Percentiles rank a stretch among this genome's conserved stretches.
phyloP scores from a whole-genome alignment of 108 stramenopile genomes.

The Cylindrotheca fusiformis region DNA sequence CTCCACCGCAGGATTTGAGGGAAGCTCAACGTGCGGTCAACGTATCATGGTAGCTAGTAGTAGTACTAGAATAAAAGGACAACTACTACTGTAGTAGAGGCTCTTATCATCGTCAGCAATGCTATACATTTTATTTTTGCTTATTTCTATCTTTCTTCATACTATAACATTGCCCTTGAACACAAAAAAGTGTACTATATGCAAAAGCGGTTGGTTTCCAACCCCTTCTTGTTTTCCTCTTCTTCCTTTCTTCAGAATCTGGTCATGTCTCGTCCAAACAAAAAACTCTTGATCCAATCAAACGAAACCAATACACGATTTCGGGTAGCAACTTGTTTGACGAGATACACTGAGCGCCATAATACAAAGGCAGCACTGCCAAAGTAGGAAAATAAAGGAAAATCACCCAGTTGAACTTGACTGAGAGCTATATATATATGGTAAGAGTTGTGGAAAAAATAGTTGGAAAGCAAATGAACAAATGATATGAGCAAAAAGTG shows the following conservation, averaged over 20 bases:
- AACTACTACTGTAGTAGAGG: too few relatives aligned
- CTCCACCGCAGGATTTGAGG: slow-evolving; percentile 14
- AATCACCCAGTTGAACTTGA: slow-evolving; percentile 68
- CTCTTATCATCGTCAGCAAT: too few relatives aligned
- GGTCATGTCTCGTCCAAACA: slow-evolving; percentile 73
- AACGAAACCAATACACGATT: slow-evolving; percentile 64
- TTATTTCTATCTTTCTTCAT: slow-evolving; percentile 2
- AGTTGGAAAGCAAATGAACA: neutral
- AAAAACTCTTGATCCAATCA: slow-evolving; percentile 61
- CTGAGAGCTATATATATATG: slow-evolving; percentile 34
- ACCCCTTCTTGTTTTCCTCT: too few relatives aligned
- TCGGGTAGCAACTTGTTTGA: slow-evolving; percentile 69
- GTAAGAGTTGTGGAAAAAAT: neutral
- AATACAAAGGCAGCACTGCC: slow-evolving; percentile 53
- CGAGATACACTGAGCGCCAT: slow-evolving; percentile 71
- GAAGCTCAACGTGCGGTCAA: slow-evolving; percentile 5
- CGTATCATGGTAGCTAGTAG: slow-evolving; percentile 6
- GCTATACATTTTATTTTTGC: too few relatives aligned
- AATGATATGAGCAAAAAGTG: too few relatives aligned
- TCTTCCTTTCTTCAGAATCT: slow-evolving; percentile 36
- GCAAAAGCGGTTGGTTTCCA: too few relatives aligned
- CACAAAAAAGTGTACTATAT: too few relatives aligned
- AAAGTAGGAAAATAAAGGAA: slow-evolving; percentile 35
- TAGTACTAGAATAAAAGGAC: too few relatives aligned
- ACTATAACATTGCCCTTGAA: too few relatives aligned